Percentiles rank a stretch among this genome's conserved stretches.
These are phyloP conservation scores for Kodamaea fungicola DNA, from an alignment of 1,139 yeast genomes.

Conservation along the genomic window DNA sequence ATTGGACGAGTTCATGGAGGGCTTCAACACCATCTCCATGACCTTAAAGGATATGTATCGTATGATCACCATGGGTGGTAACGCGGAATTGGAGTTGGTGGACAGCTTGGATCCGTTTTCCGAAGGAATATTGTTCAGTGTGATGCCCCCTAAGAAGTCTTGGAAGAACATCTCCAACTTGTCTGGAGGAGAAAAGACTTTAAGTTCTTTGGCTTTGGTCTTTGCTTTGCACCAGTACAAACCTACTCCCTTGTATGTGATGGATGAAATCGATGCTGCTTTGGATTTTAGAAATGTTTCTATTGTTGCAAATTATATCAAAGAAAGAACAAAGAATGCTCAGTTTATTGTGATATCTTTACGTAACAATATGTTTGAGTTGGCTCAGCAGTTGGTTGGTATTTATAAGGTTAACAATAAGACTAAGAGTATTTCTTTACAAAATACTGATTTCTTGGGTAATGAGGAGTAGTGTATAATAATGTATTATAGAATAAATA, in stretches of 20 bases:
- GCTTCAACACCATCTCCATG: conserved; percentile 81
- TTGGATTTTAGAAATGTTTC: conserved; percentile 95
- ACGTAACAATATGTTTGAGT: conserved; percentile 96
- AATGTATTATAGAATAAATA: conserved; percentile 1
- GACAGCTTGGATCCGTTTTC: conserved; percentile 97
- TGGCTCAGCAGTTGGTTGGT: conserved; percentile 91
- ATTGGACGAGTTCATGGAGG: conserved; percentile 87
- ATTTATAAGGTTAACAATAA: conserved; percentile 89
- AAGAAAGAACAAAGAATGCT: conserved; percentile 92
- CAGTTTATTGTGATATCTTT: conserved; percentile 94
- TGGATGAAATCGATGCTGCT: conserved; percentile 99
- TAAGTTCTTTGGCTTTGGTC: conserved; percentile 91
- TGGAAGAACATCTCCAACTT: conserved; percentile 95
- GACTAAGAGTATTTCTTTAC: conserved; percentile 79
- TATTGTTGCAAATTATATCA: conserved; percentile 94
- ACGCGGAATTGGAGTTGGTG: conserved; percentile 93
- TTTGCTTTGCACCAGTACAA: conserved; percentile 95
- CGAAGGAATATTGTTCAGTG: conserved; percentile 94
- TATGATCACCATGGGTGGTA: conserved; percentile 99
- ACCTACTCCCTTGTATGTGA: conserved; percentile 96
- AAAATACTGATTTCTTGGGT: conserved; percentile 52
- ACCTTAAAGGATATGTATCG: conserved; percentile 96
- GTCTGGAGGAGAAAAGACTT: conserved; percentile 97
- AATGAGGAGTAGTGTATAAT: conserved; percentile 5
- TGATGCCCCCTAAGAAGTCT: conserved; percentile 98